These are phyloP conservation scores for Trypanosoma cruzi DNA, from an alignment of 208 protist species.

Conservation along the genomic window DNA sequence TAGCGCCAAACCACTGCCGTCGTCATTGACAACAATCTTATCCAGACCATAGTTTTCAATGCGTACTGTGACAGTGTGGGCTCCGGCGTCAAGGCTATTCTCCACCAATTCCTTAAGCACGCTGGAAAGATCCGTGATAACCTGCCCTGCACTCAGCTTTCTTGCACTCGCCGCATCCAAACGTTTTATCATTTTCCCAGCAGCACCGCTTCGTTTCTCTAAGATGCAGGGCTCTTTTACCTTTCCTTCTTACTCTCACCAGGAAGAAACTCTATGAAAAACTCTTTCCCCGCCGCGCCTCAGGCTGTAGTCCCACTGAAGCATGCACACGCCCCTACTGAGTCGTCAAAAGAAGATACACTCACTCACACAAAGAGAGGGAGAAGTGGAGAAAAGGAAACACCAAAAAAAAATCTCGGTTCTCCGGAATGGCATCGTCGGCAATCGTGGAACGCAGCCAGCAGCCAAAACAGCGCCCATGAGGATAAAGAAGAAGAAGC, in stretches of 20 bases:
- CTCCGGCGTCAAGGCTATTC: constrained; percentile 85
- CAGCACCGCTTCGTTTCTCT: too few species aligned
- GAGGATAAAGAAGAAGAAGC: background rate
- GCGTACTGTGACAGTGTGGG: constrained; percentile 55
- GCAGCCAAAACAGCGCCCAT: background rate
- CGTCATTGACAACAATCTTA: constrained; percentile 80
- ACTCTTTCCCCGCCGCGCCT: too few species aligned
- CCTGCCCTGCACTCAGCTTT: constrained; percentile 80
- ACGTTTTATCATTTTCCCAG: constrained; percentile 51
- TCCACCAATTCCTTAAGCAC: constrained; percentile 91
- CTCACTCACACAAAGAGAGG: background rate
- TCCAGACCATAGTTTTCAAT: constrained; percentile 71
- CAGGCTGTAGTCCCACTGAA: too few species aligned
- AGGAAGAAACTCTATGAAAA: too few species aligned
- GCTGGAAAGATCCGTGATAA: constrained; percentile 79
- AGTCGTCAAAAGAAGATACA: constrained; percentile 6
- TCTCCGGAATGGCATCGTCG: too few species aligned
- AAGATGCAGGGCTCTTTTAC: background rate
- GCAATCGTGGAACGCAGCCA: too few species aligned
- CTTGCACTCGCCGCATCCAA: constrained; percentile 74
- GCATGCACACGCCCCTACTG: too few species aligned
- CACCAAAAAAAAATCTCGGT: constrained; percentile 19
- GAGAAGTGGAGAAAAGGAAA: background rate
- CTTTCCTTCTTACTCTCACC: background rate
- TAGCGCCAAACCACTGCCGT: constrained; percentile 74